These are phyloP conservation scores for Colletotrichum tropicale DNA, from an alignment of 2,329 filamentous ascomycete species.

Conservation along the genomic window DNA sequence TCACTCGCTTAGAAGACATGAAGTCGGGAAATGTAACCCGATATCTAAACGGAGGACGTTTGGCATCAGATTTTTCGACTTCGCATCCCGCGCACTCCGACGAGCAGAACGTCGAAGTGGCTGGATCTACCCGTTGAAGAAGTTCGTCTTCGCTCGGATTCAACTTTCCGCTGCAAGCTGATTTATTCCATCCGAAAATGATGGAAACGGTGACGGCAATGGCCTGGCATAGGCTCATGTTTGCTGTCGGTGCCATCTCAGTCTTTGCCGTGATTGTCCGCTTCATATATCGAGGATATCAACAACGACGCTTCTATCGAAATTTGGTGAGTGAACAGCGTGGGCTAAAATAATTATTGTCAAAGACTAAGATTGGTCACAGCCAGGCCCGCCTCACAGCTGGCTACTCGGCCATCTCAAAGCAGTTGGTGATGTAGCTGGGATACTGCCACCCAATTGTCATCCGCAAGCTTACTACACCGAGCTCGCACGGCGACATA, in stretches of 20 bases:
- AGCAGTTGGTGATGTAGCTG: background rate
- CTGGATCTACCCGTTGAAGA: background rate
- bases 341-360: fast-evolving
- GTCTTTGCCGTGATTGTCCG: background rate
- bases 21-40: background rate
- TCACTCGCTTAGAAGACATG: background rate
- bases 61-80: background rate
- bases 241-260: background rate
- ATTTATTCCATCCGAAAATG: background rate
- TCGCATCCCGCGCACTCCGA: background rate
- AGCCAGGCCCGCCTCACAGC: background rate
- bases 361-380: background rate
- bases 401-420: background rate
- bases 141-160: background rate
- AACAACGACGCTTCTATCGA: background rate
- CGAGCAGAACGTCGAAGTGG: background rate
- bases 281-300: background rate
- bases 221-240: background rate
- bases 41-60: background rate
- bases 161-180: background rate
- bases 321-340: background rate
- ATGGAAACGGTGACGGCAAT: background rate
- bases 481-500: background rate
- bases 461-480: background rate
- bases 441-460: background rate